Base-by-base conservation (phyloP, 2,329 filamentous ascomycete species). In the Graphiopsis chlorocephala region DNA sequence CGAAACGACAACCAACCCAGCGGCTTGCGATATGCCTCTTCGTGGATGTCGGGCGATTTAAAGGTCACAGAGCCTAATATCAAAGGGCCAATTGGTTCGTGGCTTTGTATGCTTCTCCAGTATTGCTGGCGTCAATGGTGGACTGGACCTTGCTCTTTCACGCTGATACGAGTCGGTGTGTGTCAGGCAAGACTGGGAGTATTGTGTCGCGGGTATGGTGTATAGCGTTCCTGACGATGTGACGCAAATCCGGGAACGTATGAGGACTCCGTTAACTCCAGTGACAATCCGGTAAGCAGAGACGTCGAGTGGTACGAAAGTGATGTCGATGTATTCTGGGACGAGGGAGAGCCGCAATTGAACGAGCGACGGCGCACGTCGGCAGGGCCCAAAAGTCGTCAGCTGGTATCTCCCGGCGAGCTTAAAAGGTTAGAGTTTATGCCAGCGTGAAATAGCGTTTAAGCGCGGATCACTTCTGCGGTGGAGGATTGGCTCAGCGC, bases 361-460 rank as follows among this genome's bases (percentile, higher is more conserved):
- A 45, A 35, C 48, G 28, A 29, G 58, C 45, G 33, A 61, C 31
- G 58, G 58, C 58, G 58, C 58, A 48, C n/a, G 58, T 50, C 25
- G 60, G 48, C 60, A 62, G 60, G 60, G 60, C 60, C 60, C 60
- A 62, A 58, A 62, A 38, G 60, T 62, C 60, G 60, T 62, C 60
- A 62, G 60, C 60, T 55, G 60, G 60, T 62, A 55, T 62, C 42
- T 55, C 60, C 60, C 60, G 60, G 60, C 45, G 48, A 62, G 60
- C 60, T 62, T 62, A 62, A 53, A 17, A 45, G 10, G 33, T 45
- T 62, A 62, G 60, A 50, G 60, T 62, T 62, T 28, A 31, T 29
- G 31, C 60, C 60, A 62, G 60, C 48, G 48, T 15, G 8, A 45
- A 55, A 53, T 62, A 62, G 38, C 48, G 60, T 62, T 62, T 55